Base-by-base conservation (phyloP, 306 rosid genomes). In the Spatholobus suberectus region DNA sequence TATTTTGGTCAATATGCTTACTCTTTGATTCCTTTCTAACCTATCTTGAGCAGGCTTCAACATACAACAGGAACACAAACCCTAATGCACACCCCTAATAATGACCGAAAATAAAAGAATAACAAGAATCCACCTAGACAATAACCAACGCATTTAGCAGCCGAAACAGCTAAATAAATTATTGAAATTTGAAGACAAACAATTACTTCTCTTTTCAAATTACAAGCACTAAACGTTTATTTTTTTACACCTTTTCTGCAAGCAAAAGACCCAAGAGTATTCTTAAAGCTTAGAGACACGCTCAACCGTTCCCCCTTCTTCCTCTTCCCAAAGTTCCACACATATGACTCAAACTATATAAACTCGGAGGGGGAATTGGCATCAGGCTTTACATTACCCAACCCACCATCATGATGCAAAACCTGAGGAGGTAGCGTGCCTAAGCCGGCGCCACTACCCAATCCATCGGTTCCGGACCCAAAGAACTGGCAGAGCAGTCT, bases 321-420 rank as follows among this genome's bases (percentile, higher is more conserved):
- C 66, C 14, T 65, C 12, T 37, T 20, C 80, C 57, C 46, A 32
- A 54, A 80, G 32, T 47, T 59, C 24, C 26, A 15, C n/a, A n/a
- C n/a, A n/a, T n/a, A n/a, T n/a, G n/a, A n/a, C n/a, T n/a, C n/a
- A n/a, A n/a, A n/a, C 81, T 90, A 95, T 21, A 93, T 86, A 85
- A 91, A 95, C 73, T 93, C 97, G 0, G 97, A 91, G 46, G 97
- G 98, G 0, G 97, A 93, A 93, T 87, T 93, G 59, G 92, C 87
- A 80, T 93, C 95, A 0, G 93, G 97, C 81, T 95, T 95, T 63
- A 80, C 97, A 86, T 77, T 82, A 9, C 84, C 97, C 82, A 95
- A 87, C 7, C 77, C 95, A 43, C 88, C 92, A 0, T 89, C 74
- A 81, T 91, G 95, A 83, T 93, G 97, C 93, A 95, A 81, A 23